Base-by-base conservation (phyloP, 352 stramenopile genomes). In the Phytophthora niederhauseri region DNA sequence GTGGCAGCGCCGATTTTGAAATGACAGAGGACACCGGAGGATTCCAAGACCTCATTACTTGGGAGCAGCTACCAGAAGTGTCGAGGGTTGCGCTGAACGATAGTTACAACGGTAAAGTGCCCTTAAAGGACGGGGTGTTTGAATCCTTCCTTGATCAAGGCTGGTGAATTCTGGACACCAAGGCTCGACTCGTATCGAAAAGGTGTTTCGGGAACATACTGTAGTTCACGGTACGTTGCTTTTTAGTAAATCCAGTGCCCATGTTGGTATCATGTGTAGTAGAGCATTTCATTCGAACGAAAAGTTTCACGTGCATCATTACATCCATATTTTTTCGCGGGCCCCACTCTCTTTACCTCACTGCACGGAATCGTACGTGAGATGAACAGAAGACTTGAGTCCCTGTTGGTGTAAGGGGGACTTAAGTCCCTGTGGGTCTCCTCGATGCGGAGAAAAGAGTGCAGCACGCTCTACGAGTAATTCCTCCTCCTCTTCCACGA, bases 401-500 rank as follows among this genome's bases (percentile, higher is more conserved):
- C 50, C 57, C 3, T 64, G 62, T 7, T 49, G 34, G 28, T 63
- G 55, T 46, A 56, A 53, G 15, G 68, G 68, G 36, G 63, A 75
- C 30, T 72, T 75, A 19, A 68, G 45, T 14, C 56, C 56, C 24
- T 75, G 68, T 41, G 57, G 51, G 34, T 72, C 63, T 45, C 68
- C 63, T 43, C 63, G 61, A 24, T 75, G 68, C 6, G 68, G 68
- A 46, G 68, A 75, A 19, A 75, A 72, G 5, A 75, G 24, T 8
- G 63, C 68, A 24, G 63, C 68, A 17, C 45, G 52, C 22, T 75
- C 68, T 49, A 41, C 36, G 46, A 72, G 20, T 2, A 75, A 6
- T 11, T 75, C 68, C 30, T 65, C 68, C 8, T 68, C 31, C 2
- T 38, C 34, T 28, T 53, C 53, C 41, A 54, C 48, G 1, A 45